Conservation (phyloP, 345 rosid genomes). For the Corymbia maculata region DNA sequence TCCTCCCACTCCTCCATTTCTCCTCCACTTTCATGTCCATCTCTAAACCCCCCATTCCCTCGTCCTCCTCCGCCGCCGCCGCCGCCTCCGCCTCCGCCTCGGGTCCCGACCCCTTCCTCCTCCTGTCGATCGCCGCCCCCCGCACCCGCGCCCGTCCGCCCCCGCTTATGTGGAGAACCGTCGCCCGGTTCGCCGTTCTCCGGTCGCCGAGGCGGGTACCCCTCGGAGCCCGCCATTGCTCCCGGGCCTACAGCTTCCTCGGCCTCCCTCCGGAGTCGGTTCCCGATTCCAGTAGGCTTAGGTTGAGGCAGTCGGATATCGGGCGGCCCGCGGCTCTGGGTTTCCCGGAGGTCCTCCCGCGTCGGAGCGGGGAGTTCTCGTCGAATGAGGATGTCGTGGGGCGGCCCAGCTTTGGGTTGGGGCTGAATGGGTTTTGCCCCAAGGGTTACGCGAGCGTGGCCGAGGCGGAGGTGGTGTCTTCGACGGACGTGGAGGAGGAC, state of each 20-base stretch:
- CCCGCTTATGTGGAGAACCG: slow-evolving; percentile 71
- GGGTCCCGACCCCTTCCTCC: slow-evolving; percentile 7
- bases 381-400: slow-evolving; percentile 17
- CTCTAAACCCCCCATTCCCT: slow-evolving; percentile 20
- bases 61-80: not conserved
- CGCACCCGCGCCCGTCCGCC: slow-evolving; percentile 6
- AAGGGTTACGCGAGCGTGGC: slow-evolving; percentile 69
- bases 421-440: slow-evolving; percentile 28
- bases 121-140: slow-evolving; percentile 13
- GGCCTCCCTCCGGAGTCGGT: slow-evolving; percentile 22
- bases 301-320: slow-evolving; percentile 8
- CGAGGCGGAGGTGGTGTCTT: slow-evolving; percentile 67
- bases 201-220: slow-evolving; percentile 14
- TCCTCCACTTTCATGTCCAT: slow-evolving; percentile 48
- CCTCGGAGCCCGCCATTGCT: slow-evolving; percentile 4
- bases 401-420: slow-evolving; percentile 20
- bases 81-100: not conserved
- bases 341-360: slow-evolving; percentile 13
- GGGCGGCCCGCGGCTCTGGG: slow-evolving; percentile 10
- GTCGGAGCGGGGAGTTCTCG: slow-evolving; percentile 18
- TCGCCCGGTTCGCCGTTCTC: slow-evolving; percentile 40
- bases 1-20: not conserved
- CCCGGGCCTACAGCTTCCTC: slow-evolving; percentile 18
- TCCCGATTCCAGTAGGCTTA: slow-evolving; percentile 1
- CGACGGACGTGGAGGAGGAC: slow-evolving; percentile 77